Evolutionary conservation across 73 alveolate genomes (phyloP).

Genomic region (Strombidium stylifer): DNA sequence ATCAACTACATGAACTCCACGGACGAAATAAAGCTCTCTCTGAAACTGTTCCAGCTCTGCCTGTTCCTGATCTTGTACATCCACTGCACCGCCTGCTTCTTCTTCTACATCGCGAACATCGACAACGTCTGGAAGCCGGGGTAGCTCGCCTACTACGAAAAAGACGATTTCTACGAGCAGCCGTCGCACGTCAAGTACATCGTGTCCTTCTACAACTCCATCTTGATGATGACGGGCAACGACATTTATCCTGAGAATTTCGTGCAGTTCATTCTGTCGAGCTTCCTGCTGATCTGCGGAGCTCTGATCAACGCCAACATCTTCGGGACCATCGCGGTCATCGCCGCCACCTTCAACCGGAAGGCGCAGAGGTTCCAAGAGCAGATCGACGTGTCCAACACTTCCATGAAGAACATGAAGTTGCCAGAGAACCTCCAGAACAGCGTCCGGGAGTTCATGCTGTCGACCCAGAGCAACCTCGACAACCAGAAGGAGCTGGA

Average conservation of each 20-base stretch:
- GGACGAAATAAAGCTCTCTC: slow-evolving; percentile 46
- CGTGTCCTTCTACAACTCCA: slow-evolving; percentile 45
- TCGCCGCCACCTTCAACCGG: slow-evolving; percentile 27
- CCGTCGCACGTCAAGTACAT: slow-evolving; percentile 20
- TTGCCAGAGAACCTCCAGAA: slow-evolving; percentile 49
- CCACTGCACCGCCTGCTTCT: slow-evolving; percentile 44
- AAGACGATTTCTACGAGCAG: slow-evolving; percentile 21
- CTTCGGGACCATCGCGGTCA: slow-evolving; percentile 57
- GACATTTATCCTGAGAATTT: slow-evolving; percentile 56
- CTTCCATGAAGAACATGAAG: slow-evolving; percentile 69
- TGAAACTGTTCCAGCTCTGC: slow-evolving; percentile 5
- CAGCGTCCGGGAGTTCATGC: slow-evolving; percentile 25
- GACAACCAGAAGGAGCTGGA: slow-evolving; percentile 57
- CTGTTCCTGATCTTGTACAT: slow-evolving; percentile 26
- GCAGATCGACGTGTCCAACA: slow-evolving; percentile 48
- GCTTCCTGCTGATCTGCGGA: slow-evolving; percentile 33
- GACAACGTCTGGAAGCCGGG: no score
- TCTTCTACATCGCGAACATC: no score
- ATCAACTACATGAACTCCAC: slow-evolving; percentile 35
- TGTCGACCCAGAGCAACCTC: slow-evolving; percentile 33
- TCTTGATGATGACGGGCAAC: slow-evolving; percentile 61
- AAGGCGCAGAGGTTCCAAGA: slow-evolving; percentile 34
- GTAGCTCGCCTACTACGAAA: slow-evolving; percentile 14
- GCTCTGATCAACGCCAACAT: slow-evolving; percentile 67
- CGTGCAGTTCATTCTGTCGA: slow-evolving; percentile 21